These are phyloP conservation scores for Ascochyta viciae-villosae DNA, from an alignment of 2,329 filamentous ascomycete genomes.

Conservation along the genomic window DNA sequence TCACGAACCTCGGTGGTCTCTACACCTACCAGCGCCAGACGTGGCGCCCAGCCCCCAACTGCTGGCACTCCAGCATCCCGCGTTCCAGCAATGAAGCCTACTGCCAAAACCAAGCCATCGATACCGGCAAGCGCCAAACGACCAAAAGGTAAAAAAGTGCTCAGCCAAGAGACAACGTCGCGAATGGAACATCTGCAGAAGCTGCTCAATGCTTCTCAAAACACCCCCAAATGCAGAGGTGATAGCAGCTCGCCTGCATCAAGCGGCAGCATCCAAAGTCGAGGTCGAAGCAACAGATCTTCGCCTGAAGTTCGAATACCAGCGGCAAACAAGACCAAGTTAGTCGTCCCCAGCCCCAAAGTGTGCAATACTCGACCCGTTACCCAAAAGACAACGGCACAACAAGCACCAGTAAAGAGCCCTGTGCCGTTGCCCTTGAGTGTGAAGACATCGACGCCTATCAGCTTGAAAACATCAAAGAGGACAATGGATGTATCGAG, in stretches of 20 bases:
- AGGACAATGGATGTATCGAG: neutral
- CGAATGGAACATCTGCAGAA: conserved; percentile 5
- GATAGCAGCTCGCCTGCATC: neutral
- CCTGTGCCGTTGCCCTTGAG: conserved; percentile 16
- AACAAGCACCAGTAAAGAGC: conserved; percentile 6
- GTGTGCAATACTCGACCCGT: neutral
- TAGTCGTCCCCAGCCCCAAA: neutral
- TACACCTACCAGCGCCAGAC: conserved; percentile 11
- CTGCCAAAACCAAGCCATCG: neutral
- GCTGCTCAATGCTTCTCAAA: conserved; percentile 1
- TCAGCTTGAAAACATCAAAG: neutral
- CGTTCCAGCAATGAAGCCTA: neutral
- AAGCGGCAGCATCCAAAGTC: neutral
- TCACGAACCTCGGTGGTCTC: conserved; percentile 1
- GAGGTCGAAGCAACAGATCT: neutral
- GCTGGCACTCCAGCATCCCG: neutral
- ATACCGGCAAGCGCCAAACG: neutral
- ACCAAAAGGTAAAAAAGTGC: neutral
- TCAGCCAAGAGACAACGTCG: neutral
- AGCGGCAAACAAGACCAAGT: neutral
- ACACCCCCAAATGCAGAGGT: neutral
- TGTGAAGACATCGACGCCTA: neutral
- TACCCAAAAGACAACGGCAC: neutral
- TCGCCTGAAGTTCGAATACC: conserved; percentile 3
- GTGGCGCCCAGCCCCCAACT: neutral